These are phyloP conservation scores for Cercospora nicotianae DNA, from an alignment of 2,329 filamentous ascomycete genomes.

Conservation along the genomic window DNA sequence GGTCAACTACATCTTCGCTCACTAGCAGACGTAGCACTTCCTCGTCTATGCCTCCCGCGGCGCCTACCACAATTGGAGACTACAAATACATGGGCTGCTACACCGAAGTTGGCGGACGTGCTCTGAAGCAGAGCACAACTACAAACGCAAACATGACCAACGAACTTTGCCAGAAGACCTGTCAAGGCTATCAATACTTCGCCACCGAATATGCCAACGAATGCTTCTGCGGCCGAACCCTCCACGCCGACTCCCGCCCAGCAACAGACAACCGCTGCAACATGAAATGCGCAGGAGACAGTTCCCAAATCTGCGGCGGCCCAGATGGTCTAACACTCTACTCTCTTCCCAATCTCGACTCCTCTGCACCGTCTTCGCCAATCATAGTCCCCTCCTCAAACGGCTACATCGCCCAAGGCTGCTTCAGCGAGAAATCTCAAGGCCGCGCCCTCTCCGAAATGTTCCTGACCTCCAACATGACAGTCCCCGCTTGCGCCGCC, in stretches of 20 bases:
- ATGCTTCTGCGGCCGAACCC: slow-evolving; percentile 33
- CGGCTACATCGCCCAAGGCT: slow-evolving; percentile 31
- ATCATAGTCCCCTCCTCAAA: slow-evolving; percentile 20
- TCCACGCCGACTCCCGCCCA: slow-evolving; percentile 7
- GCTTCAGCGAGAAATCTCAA: slow-evolving; percentile 31
- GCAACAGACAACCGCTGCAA: slow-evolving; percentile 25
- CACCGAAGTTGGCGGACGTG: slow-evolving; percentile 35
- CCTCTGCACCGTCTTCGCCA: slow-evolving; percentile 12
- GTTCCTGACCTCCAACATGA: slow-evolving; percentile 26
- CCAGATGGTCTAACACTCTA: slow-evolving; percentile 11
- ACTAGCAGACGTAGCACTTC: background rate
- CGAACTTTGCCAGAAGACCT: slow-evolving; percentile 38
- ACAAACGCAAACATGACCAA: slow-evolving; percentile 40
- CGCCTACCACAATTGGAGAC: slow-evolving; percentile 15
- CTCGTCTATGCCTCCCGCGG: slow-evolving; percentile 13
- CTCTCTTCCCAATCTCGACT: slow-evolving; percentile 1
- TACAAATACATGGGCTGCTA: slow-evolving; percentile 30
- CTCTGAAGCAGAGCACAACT: slow-evolving; percentile 29
- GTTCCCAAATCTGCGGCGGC: slow-evolving; percentile 31
- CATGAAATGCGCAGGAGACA: slow-evolving; percentile 30
- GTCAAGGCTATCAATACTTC: slow-evolving; percentile 38
- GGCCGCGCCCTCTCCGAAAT: slow-evolving; percentile 30
- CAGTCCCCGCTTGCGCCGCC: slow-evolving; percentile 30
- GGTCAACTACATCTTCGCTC: background rate
- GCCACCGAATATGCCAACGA: slow-evolving; percentile 41